Evolutionary conservation across 371 early-diverging fungal species (phyloP), one percentile per base, ranked within the genome.

Genomic region (Cladochytrium tenue): DNA sequence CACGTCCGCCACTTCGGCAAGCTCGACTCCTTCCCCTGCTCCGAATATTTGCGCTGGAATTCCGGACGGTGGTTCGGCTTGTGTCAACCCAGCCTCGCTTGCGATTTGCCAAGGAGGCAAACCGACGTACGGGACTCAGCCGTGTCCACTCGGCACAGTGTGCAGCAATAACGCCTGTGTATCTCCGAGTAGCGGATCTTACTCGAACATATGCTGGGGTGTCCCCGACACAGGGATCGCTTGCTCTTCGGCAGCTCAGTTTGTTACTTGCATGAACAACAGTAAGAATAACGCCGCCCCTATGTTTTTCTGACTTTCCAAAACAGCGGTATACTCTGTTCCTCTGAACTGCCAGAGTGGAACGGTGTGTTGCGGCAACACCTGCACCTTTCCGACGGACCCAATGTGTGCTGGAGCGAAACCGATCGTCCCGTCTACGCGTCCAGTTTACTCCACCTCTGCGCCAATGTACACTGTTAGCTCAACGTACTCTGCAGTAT

Each of bases 61-160:
- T n/a, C 35, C 26, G 1, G 63, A 70, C 32, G 65, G 65, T 4
- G 34, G 20, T 2, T 51, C 57, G 15, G 70, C 70, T n/a, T 70
- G 70, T 28, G 36, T 70, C 10, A 70, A 66, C 53, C 70, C 70
- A 2, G 50, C 17, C 56, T 58, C 57, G 28, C 58, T 55, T 50
- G 57, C 60, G 50, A 51, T 53, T 52, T 69, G 69, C 60, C 7
- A 20, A 10, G 53, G 60, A 51, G 62, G 30, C 27, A 26, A 27
- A 13, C 53, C 53, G 53, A 25, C 20, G 13, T 43, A 43, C 20
- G 43, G 43, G 13, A 43, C 53, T 13, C 53, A 53, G 27, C n/a
- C 53, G 27, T 53, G 53, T 26, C 53, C 53, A 15, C 15, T 26
- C 52, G 51, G 62, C 31, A 32, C 62, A 34, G 56, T 63, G 56